Evolutionary conservation across 1,284 basidiomycete species (phyloP).

Genomic region (Malassezia furfur): DNA sequence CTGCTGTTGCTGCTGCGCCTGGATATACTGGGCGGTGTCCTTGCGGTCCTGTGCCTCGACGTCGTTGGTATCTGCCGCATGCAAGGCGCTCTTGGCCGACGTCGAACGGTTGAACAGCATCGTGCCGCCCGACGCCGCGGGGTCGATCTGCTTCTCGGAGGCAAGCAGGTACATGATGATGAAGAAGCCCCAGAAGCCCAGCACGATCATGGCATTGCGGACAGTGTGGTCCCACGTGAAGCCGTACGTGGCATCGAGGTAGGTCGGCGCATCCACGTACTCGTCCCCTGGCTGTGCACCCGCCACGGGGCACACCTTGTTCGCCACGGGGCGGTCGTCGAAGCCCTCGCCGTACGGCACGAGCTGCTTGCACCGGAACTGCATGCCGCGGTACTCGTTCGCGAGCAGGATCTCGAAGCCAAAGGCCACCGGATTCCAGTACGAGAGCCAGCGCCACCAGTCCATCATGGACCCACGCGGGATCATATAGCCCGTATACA

Average conservation of each 20-base stretch:
- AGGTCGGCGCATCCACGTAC: constrained; percentile 22
- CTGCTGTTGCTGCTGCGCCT: background rate
- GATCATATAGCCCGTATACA: constrained; percentile 63
- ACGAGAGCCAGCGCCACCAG: constrained; percentile 40
- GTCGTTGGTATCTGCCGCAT: background rate
- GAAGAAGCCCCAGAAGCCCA: constrained; percentile 33
- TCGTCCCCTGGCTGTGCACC: constrained; percentile 25
- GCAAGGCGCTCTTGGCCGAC: background rate
- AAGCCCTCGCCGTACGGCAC: constrained; percentile 20
- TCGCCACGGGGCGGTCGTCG: constrained; percentile 2
- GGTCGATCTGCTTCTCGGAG: constrained; percentile 33
- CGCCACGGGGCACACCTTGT: constrained; percentile 34
- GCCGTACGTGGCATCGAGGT: constrained; percentile 22
- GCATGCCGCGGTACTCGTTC: constrained; percentile 34
- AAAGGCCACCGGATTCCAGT: constrained; percentile 37
- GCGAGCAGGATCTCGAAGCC: constrained; percentile 35
- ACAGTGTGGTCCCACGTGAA: constrained; percentile 23
- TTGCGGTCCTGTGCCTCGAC: background rate
- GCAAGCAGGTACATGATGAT: constrained; percentile 24
- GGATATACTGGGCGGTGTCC: background rate
- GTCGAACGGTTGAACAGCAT: constrained; percentile 31
- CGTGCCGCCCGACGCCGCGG: constrained; percentile 28
- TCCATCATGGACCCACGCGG: constrained; percentile 50
- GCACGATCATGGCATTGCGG: constrained; percentile 35
- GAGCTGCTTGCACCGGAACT: constrained; percentile 22